These are phyloP conservation scores for Jamesozyma piceae DNA, from an alignment of 805 yeast species.

Conservation along the genomic window DNA sequence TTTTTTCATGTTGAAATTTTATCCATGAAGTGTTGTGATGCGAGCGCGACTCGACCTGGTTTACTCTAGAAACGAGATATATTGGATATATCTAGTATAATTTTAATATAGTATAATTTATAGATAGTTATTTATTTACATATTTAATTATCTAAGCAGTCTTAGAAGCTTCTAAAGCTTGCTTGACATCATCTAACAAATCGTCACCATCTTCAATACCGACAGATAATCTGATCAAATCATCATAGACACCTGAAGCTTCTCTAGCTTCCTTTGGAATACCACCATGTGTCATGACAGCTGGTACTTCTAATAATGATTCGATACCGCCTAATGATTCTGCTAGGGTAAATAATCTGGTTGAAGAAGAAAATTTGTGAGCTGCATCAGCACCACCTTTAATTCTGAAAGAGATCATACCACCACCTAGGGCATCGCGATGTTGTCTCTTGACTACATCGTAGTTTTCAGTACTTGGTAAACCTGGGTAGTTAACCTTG, in stretches of 20 bases:
- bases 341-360: conserved; percentile 74
- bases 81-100: no score
- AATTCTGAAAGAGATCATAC: conserved; percentile 83
- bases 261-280: conserved; percentile 73
- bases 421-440: conserved; percentile 81
- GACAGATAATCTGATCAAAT: conserved; percentile 71
- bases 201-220: conserved; percentile 83
- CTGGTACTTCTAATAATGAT: conserved; percentile 78
- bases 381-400: conserved; percentile 76
- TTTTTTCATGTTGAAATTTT: not conserved
- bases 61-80: no score
- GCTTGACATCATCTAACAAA: conserved; percentile 58
- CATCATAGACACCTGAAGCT: conserved; percentile 71
- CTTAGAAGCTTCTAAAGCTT: conserved; percentile 47
- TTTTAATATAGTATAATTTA: no score
- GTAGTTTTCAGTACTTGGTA: conserved; percentile 53
- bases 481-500: conserved; percentile 78
- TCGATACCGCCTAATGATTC: conserved; percentile 90
- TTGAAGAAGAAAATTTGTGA: conserved; percentile 57
- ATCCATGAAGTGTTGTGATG: no score
- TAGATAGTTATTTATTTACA: no score
- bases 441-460: conserved; percentile 64
- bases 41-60: no score
- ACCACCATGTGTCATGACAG: conserved; percentile 88
- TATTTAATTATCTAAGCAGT: no score